A percentile compares a stretch with the other conserved stretches of the same genome.
Conservation (phyloP, 331 rosid genomes). For the Quercus phellos region DNA sequence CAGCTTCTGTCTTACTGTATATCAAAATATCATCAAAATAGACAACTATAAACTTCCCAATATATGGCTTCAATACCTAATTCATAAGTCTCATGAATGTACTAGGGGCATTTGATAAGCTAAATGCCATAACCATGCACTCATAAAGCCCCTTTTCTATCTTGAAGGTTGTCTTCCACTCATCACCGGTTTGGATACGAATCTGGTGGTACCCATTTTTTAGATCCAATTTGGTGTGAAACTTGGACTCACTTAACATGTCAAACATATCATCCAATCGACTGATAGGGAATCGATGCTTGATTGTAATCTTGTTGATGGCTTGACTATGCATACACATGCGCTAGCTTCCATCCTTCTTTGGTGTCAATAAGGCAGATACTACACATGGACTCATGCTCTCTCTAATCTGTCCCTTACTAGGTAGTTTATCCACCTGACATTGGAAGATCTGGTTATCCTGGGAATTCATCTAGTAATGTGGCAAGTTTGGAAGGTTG, state of each 20-base stretch:
- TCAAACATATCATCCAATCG: no score
- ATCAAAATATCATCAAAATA: background rate
- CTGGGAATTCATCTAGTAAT: rapidly evolving
- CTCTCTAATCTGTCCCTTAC: no score
- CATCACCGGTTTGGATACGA: background rate
- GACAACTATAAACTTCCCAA: background rate
- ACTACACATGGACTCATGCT: no score
- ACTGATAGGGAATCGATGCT: no score
- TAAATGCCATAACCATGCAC: background rate
- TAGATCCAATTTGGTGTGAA: background rate
- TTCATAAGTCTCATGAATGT: background rate
- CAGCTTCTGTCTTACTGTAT: background rate
- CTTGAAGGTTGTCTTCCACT: background rate
- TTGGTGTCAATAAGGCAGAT: no score
- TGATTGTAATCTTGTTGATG: no score
- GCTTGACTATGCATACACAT: no score
- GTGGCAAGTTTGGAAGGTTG: no score
- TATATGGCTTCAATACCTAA: background rate
- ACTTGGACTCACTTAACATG: no score
- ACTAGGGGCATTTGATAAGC: background rate
- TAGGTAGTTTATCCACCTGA: no score
- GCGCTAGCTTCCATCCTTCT: no score
- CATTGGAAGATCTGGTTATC: no score
- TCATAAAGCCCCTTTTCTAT: background rate
- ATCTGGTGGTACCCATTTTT: background rate